phyloP scores from a whole-genome alignment of 805 yeast species.

The Lachancea dasiensis region DNA sequence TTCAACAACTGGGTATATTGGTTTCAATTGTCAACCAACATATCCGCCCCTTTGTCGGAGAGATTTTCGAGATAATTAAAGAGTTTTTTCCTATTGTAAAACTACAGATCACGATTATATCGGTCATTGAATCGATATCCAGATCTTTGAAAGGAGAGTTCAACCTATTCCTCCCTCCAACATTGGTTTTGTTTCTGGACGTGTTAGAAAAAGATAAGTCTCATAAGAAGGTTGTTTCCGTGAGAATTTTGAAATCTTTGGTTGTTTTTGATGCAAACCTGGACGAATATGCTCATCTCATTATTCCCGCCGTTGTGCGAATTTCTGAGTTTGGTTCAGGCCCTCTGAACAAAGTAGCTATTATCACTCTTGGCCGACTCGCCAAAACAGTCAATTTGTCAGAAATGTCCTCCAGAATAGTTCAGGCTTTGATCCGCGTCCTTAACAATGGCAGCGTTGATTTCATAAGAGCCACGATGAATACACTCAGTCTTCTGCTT shows the following conservation, averaged over 20 bases:
- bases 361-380: slow-evolving; percentile 76
- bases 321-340: slow-evolving; percentile 67
- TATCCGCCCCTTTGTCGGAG: slow-evolving; percentile 73
- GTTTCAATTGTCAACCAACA: slow-evolving; percentile 83
- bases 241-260: slow-evolving; percentile 73
- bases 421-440: slow-evolving; percentile 78
- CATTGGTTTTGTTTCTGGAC: slow-evolving; percentile 68
- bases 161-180: slow-evolving; percentile 71
- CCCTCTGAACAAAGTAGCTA: slow-evolving; percentile 61
- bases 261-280: slow-evolving; percentile 82
- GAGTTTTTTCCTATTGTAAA: slow-evolving; percentile 62
- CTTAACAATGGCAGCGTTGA: slow-evolving; percentile 50
- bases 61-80: slow-evolving; percentile 66
- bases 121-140: slow-evolving; percentile 77
- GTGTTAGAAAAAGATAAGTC: slow-evolving; percentile 71
- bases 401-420: slow-evolving; percentile 85
- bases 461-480: slow-evolving; percentile 58
- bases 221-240: slow-evolving; percentile 51
- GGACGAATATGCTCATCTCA: slow-evolving; percentile 81
- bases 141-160: slow-evolving; percentile 88
- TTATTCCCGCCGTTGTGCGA: slow-evolving; percentile 79
- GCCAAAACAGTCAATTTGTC: slow-evolving; percentile 65
- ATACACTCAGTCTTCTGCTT: slow-evolving; percentile 69
- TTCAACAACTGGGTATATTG: slow-evolving; percentile 78
- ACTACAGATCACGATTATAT: slow-evolving; percentile 72